phyloP scores from a whole-genome alignment of 2,329 filamentous ascomycete species.

The Metarhizium album region DNA sequence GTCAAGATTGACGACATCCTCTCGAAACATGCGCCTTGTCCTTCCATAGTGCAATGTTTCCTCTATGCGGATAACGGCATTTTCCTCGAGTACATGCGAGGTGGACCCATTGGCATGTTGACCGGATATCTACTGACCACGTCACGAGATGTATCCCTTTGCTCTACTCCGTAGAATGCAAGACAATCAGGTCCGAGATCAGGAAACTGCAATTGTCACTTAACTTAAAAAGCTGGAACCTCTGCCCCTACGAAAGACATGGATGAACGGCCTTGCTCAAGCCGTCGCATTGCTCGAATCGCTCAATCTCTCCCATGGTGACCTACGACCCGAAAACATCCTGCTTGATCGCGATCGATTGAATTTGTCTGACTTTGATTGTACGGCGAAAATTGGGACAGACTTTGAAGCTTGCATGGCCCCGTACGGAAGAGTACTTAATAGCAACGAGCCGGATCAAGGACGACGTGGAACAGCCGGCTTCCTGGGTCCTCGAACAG shows the following conservation, averaged over 20 bases:
- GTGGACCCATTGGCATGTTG: not conserved
- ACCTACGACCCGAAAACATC: not conserved
- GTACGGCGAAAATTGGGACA: not conserved
- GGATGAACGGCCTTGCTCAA: slow-evolving; percentile 1
- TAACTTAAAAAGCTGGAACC: not conserved
- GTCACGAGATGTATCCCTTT: not conserved
- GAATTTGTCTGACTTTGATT: not conserved
- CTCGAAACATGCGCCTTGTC: not conserved
- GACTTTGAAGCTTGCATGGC: slow-evolving; percentile 1
- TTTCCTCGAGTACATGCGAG: slow-evolving; percentile 1
- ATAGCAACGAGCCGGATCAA: not conserved
- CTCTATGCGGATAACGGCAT: not conserved
- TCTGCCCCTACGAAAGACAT: not conserved
- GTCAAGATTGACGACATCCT: not conserved
- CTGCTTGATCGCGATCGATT: not conserved
- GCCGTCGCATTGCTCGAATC: not conserved
- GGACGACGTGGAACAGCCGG: not conserved
- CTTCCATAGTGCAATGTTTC: not conserved
- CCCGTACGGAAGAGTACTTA: not conserved
- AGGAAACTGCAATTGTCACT: not conserved
- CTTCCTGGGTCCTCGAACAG: not conserved
- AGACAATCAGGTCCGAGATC: not conserved
- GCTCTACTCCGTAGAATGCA: not conserved
- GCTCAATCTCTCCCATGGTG: not conserved
- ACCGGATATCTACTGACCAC: not conserved